Conservation (phyloP, 108 stramenopile genomes). For the Nannochloropsis salina region DNA sequence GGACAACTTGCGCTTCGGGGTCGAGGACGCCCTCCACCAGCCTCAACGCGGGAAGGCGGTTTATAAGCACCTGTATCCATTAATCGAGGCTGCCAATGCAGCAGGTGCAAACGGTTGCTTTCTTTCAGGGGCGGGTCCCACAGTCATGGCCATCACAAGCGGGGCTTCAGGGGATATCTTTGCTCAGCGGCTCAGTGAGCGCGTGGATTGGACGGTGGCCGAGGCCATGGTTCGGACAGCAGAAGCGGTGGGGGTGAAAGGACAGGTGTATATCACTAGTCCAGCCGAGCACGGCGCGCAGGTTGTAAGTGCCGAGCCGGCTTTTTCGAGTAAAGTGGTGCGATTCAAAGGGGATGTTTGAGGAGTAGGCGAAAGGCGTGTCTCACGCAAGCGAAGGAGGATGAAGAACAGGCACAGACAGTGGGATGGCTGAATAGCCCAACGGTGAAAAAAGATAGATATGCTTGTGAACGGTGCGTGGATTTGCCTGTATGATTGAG, state of each 20-base stretch:
- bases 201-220: constrained; percentile 83
- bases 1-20: constrained; percentile 81
- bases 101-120: background rate
- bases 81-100: constrained; percentile 78
- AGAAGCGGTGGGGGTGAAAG: constrained; percentile 47
- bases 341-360: constrained; percentile 43
- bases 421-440: background rate
- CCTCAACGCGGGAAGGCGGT: constrained; percentile 84
- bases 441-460: too few species aligned
- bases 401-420: background rate
- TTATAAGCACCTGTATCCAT: constrained; percentile 85
- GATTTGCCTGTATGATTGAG: too few species aligned
- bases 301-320: constrained; percentile 46
- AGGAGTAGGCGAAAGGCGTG: background rate
- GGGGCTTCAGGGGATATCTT: constrained; percentile 96
- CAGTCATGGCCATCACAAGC: constrained; percentile 91
- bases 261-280: constrained; percentile 57
- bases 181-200: constrained; percentile 87
- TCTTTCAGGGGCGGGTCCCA: constrained; percentile 88
- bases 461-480: too few species aligned
- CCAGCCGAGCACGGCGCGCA: constrained; percentile 53
- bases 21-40: constrained; percentile 91
- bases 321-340: constrained; percentile 31
- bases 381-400: background rate
- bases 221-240: constrained; percentile 85